Conservation (phyloP, 768 basidiomycete species). For the Tricholoma sp. region DNA sequence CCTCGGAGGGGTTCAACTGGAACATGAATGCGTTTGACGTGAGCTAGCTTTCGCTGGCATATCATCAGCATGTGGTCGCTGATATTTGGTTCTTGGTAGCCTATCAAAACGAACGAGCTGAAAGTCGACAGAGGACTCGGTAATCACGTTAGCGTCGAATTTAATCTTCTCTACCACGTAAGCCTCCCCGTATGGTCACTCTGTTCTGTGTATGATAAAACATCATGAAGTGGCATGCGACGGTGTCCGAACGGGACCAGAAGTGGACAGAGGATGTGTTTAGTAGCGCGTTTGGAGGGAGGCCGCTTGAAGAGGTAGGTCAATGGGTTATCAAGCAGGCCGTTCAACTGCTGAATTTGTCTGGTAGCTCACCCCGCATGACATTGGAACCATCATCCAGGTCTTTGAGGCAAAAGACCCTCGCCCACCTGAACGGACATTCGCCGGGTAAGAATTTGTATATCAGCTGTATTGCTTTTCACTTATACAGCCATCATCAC, state of each 20-base stretch:
- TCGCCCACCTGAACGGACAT: slow-evolving; percentile 36
- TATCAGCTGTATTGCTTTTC: neutral
- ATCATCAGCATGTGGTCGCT: neutral
- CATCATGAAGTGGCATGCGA: slow-evolving; percentile 54
- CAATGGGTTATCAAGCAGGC: neutral
- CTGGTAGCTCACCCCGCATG: slow-evolving; percentile 17
- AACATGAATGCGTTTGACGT: slow-evolving; percentile 39
- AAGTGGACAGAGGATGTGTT: slow-evolving; percentile 48
- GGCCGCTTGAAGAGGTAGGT: slow-evolving; percentile 31
- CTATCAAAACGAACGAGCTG: slow-evolving; percentile 33
- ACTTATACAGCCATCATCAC: slow-evolving; percentile 1
- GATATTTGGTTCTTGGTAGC: slow-evolving; percentile 10
- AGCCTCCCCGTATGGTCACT: neutral
- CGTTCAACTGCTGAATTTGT: neutral
- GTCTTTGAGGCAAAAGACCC: slow-evolving; percentile 13
- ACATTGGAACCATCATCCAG: slow-evolving; percentile 18
- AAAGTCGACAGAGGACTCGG: slow-evolving; percentile 48
- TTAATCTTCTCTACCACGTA: slow-evolving; percentile 47
- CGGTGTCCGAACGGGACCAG: slow-evolving; percentile 42
- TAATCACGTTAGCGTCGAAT: slow-evolving; percentile 66
- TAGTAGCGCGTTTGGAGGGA: slow-evolving; percentile 31
- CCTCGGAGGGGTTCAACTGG: slow-evolving; percentile 48
- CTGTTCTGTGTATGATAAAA: neutral
- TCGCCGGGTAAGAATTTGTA: slow-evolving; percentile 34
- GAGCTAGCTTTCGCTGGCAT: slow-evolving; percentile 3